These are phyloP conservation scores for Apiotrichum gracile DNA, from an alignment of 1,284 basidiomycete species.

Conservation along the genomic window DNA sequence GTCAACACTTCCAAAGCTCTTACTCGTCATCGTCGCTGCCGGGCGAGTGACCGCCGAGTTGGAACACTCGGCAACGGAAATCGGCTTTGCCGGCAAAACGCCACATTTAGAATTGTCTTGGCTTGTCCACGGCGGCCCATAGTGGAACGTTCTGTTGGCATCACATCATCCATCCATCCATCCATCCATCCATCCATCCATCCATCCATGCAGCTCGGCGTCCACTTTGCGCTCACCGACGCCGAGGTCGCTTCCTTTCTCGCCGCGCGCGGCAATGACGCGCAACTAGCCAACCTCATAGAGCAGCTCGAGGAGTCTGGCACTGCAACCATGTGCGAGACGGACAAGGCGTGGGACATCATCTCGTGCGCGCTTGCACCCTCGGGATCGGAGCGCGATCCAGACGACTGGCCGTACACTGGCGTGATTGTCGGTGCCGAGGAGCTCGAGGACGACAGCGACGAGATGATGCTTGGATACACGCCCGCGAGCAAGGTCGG, in stretches of 20 bases:
- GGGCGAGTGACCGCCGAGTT: too few species aligned
- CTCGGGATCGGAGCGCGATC: neutral
- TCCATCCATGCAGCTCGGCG: neutral
- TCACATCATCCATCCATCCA: too few species aligned
- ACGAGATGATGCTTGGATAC: neutral
- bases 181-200: too few species aligned
- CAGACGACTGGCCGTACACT: neutral
- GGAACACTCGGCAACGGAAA: too few species aligned
- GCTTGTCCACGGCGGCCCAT: too few species aligned
- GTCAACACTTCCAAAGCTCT: too few species aligned
- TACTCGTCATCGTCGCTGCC: too few species aligned
- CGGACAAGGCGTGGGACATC: neutral
- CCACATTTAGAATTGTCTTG: too few species aligned
- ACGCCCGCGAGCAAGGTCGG: neutral
- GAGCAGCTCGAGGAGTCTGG: neutral
- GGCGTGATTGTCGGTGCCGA: neutral
- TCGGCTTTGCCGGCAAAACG: too few species aligned
- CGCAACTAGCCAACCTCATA: neutral
- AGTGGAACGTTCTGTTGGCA: too few species aligned
- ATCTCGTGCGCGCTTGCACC: neutral
- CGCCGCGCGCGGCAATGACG: neutral
- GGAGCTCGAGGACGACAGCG: neutral
- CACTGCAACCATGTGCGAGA: neutral
- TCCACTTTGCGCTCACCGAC: neutral
- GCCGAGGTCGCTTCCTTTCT: neutral